Evolutionary conservation across 2,329 filamentous ascomycete species (phyloP).

Genomic region (Coniochaeta sp.): DNA sequence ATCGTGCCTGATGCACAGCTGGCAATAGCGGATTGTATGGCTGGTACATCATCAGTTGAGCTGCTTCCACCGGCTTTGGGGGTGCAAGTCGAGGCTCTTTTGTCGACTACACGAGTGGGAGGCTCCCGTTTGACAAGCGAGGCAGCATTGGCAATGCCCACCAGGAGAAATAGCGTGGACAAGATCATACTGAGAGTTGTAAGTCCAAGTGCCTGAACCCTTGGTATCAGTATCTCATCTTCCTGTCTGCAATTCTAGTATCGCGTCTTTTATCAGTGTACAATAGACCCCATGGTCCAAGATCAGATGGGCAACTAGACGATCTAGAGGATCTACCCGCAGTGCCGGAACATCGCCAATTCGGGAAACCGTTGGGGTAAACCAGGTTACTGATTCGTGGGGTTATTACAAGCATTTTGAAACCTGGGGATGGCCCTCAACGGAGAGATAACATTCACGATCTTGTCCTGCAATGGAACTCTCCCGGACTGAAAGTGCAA

Average conservation of each 20-base stretch:
- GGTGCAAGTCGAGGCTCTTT: constrained; percentile 7
- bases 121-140: background rate
- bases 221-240: too few relatives aligned
- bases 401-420: background rate
- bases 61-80: constrained; percentile 8
- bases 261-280: too few relatives aligned
- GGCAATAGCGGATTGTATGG: constrained; percentile 32
- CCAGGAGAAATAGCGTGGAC: background rate
- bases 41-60: constrained; percentile 32
- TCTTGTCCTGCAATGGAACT: background rate
- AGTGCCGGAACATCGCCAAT: background rate
- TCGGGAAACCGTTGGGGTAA: background rate
- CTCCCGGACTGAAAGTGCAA: background rate
- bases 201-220: too few relatives aligned
- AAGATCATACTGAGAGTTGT: background rate
- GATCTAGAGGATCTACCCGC: background rate
- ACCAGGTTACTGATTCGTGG: background rate
- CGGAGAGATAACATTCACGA: constrained; percentile 5
- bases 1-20: constrained; percentile 32
- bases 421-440: constrained; percentile 26
- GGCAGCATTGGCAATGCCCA: background rate
- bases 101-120: background rate
- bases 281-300: too few relatives aligned
- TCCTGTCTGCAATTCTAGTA: too few relatives aligned
- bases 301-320: too few relatives aligned